Conservation (phyloP, 2,329 filamentous ascomycete species). For the Sporothrix inflata region DNA sequence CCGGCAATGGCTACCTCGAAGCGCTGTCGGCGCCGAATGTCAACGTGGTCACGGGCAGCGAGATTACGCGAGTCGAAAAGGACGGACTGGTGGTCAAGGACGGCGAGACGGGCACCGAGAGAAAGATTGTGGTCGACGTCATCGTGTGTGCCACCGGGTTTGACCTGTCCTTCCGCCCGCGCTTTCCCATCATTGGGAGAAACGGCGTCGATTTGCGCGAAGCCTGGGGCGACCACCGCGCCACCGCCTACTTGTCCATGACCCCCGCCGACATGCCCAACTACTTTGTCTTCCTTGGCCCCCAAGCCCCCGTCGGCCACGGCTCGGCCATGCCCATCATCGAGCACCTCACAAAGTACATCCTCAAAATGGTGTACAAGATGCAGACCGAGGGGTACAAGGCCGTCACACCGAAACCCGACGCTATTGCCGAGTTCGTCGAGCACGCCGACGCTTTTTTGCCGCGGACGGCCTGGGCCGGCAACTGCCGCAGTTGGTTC, state of each 20-base stretch:
- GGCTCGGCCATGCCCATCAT: conserved; percentile 36
- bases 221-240: conserved; percentile 33
- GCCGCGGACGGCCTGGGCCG: conserved; percentile 40
- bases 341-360: conserved; percentile 39
- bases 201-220: conserved; percentile 28
- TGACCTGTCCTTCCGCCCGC: conserved; percentile 38
- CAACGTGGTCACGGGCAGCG: conserved; percentile 44
- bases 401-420: conserved; percentile 32
- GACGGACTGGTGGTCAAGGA: conserved; percentile 39
- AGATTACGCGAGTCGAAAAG: conserved; percentile 44
- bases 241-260: conserved; percentile 33
- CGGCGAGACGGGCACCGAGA: conserved; percentile 31
- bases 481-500: conserved; percentile 39
- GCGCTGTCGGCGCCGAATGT: conserved; percentile 50
- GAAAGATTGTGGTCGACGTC: conserved; percentile 38
- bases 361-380: conserved; percentile 38
- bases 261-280: conserved; percentile 31
- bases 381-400: conserved; percentile 40
- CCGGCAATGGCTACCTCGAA: conserved; percentile 49
- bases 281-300: conserved; percentile 36
- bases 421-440: conserved; percentile 35
- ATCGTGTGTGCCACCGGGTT: conserved; percentile 48
- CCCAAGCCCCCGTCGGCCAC: conserved; percentile 34
- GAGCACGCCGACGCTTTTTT: conserved; percentile 41
- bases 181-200: conserved; percentile 39